Base-by-base conservation (phyloP, 768 basidiomycete genomes). In the Rhizopogon vesiculosus region DNA sequence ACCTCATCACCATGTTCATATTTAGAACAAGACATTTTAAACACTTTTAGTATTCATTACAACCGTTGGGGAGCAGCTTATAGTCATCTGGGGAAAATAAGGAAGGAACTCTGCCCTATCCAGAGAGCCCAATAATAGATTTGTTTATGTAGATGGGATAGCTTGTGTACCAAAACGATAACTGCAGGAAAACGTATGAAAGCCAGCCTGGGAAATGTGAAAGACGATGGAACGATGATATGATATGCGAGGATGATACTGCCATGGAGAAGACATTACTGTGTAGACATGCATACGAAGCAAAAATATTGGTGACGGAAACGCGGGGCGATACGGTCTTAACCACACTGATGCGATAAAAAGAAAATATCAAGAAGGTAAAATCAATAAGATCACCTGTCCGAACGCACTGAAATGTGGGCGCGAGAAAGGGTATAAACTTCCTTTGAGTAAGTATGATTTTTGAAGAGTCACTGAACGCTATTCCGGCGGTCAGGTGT, bases 161-260 rank as follows among this genome's bases (percentile, higher is more conserved):
- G 48, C 48, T 49, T 35, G 15, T 49, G 48, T 49, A 49, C 33
- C 22, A 49, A 19, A 49, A 38, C 33, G 48, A 49, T 49, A 49
- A 38, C 19, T 49, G 35, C 19, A 49, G 46, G 48, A 49, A 49
- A 49, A 49, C 48, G 19, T 49, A 38, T 49, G 35, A 38, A 22
- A 49, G 19, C 33, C 33, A 38, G 33, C 33, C 33, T 15, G 19
- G 18, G 19, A 48, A 33, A 49, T 49, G 48, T 49, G 33, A 22
- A 22, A 13, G 33, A 49, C 48, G 15, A 38, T 38, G 19, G 48
- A 49, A 38, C 48, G 19, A 49, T 49, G 19, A 49, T 22, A 49
- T 22, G 48, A 38, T 49, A 49, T 49, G 48, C 48, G 48, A 49
- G 48, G 48, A 49, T 49, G 48, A 38, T 49, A 38, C 35, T 49